Conservation (phyloP, 495 filamentous ascomycete genomes). For the Penicilliopsis zonata region DNA sequence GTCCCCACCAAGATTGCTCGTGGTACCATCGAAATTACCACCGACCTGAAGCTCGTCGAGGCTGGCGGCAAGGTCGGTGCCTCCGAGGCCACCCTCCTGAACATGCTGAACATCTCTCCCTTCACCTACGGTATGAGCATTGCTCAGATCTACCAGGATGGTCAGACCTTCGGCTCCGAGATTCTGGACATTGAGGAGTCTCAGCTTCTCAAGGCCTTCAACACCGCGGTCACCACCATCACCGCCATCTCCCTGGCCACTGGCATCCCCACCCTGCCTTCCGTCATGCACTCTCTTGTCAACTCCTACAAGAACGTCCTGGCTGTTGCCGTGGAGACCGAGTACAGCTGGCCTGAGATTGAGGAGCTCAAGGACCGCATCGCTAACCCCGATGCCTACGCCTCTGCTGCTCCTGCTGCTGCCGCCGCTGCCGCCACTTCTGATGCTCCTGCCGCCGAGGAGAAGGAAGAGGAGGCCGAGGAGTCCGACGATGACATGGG, state of each 20-base stretch:
- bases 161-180: slow-evolving; percentile 71
- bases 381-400: slow-evolving; percentile 94
- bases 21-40: slow-evolving; percentile 99
- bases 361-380: slow-evolving; percentile 97
- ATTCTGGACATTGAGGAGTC: slow-evolving; percentile 91
- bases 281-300: slow-evolving; percentile 86
- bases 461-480: slow-evolving; percentile 42
- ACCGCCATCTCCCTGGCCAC: slow-evolving; percentile 79
- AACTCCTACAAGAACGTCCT: slow-evolving; percentile 97
- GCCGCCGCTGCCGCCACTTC: slow-evolving; percentile 33
- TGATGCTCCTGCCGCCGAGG: slow-evolving; percentile 39
- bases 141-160: slow-evolving; percentile 87
- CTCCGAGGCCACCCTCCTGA: slow-evolving; percentile 95
- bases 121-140: slow-evolving; percentile 99
- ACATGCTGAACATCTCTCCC: slow-evolving; percentile 99
- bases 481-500: slow-evolving; percentile 41
- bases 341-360: slow-evolving; percentile 91
- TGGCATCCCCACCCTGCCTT: slow-evolving; percentile 93
- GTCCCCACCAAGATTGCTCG: slow-evolving; percentile 99
- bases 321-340: slow-evolving; percentile 80
- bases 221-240: slow-evolving; percentile 73
- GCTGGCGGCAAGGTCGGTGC: slow-evolving; percentile 87
- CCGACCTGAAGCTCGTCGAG: slow-evolving; percentile 95
- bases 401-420: slow-evolving; percentile 61
- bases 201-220: slow-evolving; percentile 78